Percentiles rank a stretch among this genome's conserved stretches.
phyloP scores from a whole-genome alignment of 2,329 filamentous ascomycete species.

The Fusarium foetens region DNA sequence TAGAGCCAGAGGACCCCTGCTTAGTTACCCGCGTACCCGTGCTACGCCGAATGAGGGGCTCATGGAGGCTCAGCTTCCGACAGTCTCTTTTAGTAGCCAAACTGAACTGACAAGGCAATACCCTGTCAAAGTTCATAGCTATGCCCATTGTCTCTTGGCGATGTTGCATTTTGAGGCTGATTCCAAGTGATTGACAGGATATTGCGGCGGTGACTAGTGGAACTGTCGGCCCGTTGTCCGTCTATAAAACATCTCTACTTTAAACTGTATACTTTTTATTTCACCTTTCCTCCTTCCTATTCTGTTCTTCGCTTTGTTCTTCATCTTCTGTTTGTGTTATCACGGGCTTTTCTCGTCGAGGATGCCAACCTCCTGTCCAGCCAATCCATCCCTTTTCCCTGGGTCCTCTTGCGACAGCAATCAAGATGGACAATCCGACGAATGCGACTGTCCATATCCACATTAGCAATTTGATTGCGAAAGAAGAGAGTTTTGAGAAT shows the following conservation, averaged over 20 bases:
- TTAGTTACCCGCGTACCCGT: not conserved
- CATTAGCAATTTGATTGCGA: not conserved
- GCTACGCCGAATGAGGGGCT: constrained; percentile 7
- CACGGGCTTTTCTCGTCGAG: constrained; percentile 21
- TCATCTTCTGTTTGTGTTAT: constrained; percentile 3
- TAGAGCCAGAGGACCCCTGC: constrained; percentile 7
- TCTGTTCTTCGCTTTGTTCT: not conserved
- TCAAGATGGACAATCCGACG: constrained; percentile 37
- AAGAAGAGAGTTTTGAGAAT: no score
- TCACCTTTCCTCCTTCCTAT: constrained; percentile 12
- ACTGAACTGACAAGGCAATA: not conserved
- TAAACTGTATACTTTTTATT: not conserved
- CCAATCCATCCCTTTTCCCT: constrained; percentile 48
- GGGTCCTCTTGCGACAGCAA: constrained; percentile 47
- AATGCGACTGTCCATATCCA: constrained; percentile 39
- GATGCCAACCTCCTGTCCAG: constrained; percentile 47
- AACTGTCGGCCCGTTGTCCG: not conserved
- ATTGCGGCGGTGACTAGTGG: not conserved
- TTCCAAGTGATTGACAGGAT: not conserved
- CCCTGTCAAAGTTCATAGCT: not conserved
- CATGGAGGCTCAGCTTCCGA: constrained; percentile 21
- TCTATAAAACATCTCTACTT: not conserved
- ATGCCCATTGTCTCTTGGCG: not conserved
- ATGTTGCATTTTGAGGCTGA: not conserved
- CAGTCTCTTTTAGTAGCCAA: not conserved